Evolutionary conservation across 257 asterid species (phyloP).

Genomic region (Primulina huaijiensis): DNA sequence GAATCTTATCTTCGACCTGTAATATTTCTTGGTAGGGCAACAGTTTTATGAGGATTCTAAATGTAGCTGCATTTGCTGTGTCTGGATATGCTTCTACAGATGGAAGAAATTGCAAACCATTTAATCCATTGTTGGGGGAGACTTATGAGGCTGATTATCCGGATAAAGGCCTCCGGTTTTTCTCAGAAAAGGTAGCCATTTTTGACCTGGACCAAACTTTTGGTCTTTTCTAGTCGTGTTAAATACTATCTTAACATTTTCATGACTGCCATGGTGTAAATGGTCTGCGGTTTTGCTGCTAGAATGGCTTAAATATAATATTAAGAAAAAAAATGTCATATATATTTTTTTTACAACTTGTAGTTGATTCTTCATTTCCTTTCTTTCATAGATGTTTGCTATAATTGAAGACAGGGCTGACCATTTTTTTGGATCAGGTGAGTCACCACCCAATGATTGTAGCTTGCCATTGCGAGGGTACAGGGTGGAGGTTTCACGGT

Average conservation of each 20-base stretch:
- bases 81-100: conserved; percentile 97
- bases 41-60: conserved; percentile 90
- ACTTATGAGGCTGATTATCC: conserved; percentile 95
- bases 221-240: neutral
- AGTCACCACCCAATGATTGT: conserved; percentile 97
- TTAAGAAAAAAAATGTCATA: neutral
- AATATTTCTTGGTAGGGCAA: conserved; percentile 54
- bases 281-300: neutral
- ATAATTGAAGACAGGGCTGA: conserved; percentile 11
- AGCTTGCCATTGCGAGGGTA: conserved; percentile 97
- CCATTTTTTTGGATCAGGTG: conserved; percentile 53
- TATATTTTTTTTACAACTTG: no score
- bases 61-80: conserved; percentile 97
- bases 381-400: conserved; percentile 7
- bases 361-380: neutral
- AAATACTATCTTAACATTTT: no score
- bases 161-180: conserved; percentile 85
- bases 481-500: conserved; percentile 89
- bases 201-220: conserved; percentile 20
- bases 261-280: neutral
- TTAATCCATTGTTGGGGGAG: conserved; percentile 95
- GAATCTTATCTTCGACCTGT: conserved; percentile 31
- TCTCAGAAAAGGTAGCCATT: conserved; percentile 81
- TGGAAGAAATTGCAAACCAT: conserved; percentile 95
- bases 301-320: neutral